Conservation (phyloP, 768 basidiomycete species). For the Rhodotorula graminis region DNA sequence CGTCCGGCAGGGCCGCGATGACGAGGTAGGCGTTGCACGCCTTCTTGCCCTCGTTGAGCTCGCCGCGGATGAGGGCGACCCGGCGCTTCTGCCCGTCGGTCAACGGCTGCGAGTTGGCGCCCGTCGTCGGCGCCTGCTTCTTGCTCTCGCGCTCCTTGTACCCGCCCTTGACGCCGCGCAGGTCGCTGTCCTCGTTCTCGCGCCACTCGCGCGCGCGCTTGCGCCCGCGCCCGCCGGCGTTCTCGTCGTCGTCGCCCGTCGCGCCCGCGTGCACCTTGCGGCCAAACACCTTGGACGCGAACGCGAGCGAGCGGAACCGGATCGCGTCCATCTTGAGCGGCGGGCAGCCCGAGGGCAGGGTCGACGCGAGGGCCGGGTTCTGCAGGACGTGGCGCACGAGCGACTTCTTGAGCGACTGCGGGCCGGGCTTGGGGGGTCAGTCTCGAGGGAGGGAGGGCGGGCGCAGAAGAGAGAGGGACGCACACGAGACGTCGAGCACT, state of each 20-base stretch:
- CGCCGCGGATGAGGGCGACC: slow-evolving; percentile 87
- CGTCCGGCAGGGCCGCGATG: slow-evolving; percentile 49
- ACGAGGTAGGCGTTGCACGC: slow-evolving; percentile 84
- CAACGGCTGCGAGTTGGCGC: slow-evolving; percentile 56
- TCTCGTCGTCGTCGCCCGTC: slow-evolving; percentile 45
- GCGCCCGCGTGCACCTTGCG: slow-evolving; percentile 45
- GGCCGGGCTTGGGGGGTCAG: no score
- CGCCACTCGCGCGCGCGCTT: slow-evolving; percentile 44
- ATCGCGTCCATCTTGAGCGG: slow-evolving; percentile 78
- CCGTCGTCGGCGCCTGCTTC: neutral
- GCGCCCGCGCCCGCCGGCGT: slow-evolving; percentile 52
- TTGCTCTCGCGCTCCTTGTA: slow-evolving; percentile 23
- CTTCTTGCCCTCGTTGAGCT: slow-evolving; percentile 73
- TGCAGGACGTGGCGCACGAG: slow-evolving; percentile 68
- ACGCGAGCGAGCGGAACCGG: slow-evolving; percentile 89
- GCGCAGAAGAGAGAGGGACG: neutral
- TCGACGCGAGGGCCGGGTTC: slow-evolving; percentile 56
- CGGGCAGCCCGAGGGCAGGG: slow-evolving; percentile 34
- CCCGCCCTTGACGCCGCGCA: slow-evolving; percentile 33
- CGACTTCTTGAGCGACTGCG: slow-evolving; percentile 67
- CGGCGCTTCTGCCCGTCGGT: slow-evolving; percentile 83
- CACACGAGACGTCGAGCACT: slow-evolving; percentile 72
- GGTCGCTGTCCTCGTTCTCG: slow-evolving; percentile 47
- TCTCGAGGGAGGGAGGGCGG: neutral
- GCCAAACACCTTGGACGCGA: slow-evolving; percentile 65